Evolutionary conservation across 768 basidiomycete genomes (phyloP).

Genomic region (Mrakia frigida): DNA sequence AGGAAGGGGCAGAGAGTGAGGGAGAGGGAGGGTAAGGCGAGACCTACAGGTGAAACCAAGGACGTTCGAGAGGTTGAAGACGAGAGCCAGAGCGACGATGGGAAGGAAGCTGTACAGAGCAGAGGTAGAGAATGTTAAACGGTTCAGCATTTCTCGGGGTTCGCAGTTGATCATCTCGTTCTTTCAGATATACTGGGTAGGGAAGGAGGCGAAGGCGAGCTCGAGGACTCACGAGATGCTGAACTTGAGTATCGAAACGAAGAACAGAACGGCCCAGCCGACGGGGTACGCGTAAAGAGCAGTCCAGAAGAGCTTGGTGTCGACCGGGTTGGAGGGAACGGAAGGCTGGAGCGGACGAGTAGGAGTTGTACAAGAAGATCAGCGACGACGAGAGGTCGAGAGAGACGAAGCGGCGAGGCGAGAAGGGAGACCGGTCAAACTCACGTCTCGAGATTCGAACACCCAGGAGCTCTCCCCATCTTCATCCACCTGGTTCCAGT

Average conservation of each 20-base stretch:
- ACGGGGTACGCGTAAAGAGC: conserved; percentile 85
- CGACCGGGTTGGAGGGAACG: conserved; percentile 32
- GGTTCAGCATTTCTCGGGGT: not conserved
- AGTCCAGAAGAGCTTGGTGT: conserved; percentile 51
- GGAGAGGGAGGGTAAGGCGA: not conserved
- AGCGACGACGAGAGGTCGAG: not conserved
- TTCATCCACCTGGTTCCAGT: conserved; percentile 99
- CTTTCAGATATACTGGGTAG: not conserved
- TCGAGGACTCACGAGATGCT: conserved; percentile 64
- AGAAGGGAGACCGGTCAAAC: conserved; percentile 39
- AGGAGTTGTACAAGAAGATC: not conserved
- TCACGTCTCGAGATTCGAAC: conserved; percentile 91
- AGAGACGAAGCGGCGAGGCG: not conserved
- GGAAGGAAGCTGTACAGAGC: conserved; percentile 68
- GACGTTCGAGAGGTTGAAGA: conserved; percentile 95
- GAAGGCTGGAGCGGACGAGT: conserved; percentile 16
- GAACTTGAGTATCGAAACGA: conserved; percentile 84
- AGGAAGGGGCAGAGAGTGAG: not conserved
- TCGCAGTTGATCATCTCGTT: not conserved
- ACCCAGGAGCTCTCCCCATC: conserved; percentile 97
- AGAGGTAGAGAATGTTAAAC: conserved; percentile 4
- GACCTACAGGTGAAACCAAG: conserved; percentile 94
- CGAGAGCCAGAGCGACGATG: conserved; percentile 85
- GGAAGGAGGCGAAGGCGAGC: not conserved
- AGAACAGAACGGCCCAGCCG: conserved; percentile 77